Evolutionary conservation across 2,329 filamentous ascomycete genomes (phyloP).

Genomic region (Colletotrichum sp.): DNA sequence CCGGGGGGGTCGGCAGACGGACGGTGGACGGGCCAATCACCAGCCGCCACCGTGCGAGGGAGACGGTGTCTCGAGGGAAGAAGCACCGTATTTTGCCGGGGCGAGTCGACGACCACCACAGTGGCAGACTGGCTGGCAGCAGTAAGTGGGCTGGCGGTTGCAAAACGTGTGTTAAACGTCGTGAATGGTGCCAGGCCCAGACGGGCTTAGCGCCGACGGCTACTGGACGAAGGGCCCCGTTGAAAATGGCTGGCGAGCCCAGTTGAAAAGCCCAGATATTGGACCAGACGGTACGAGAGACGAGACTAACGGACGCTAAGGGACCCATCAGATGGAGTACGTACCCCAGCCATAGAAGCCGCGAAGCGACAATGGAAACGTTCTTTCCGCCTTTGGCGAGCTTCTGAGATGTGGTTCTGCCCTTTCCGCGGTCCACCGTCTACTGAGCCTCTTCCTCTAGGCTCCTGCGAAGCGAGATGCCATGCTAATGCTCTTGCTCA

Average conservation of each 20-base stretch:
- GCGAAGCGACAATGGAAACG: conserved; percentile 22
- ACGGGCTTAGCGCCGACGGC: background rate
- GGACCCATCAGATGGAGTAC: background rate
- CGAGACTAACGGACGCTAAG: background rate
- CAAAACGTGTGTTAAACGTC: conserved; percentile 1
- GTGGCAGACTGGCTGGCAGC: background rate
- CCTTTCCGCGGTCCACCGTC: background rate
- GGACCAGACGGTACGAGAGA: background rate
- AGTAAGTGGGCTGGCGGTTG: background rate
- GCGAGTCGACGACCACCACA: background rate
- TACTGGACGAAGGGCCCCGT: background rate
- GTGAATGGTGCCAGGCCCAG: background rate
- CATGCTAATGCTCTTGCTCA: background rate
- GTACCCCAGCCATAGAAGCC: conserved; percentile 1
- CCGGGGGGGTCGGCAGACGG: background rate
- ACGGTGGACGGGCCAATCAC: conserved; percentile 20
- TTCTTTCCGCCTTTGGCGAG: conserved; percentile 19
- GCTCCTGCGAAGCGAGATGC: no score
- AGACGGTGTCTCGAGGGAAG: background rate
- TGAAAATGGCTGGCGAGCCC: background rate
- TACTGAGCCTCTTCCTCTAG: background rate
- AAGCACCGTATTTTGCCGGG: conserved; percentile 20
- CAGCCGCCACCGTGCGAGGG: conserved; percentile 15
- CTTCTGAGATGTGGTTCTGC: background rate
- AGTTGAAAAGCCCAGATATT: background rate